phyloP scores from a whole-genome alignment of 1,284 basidiomycete genomes.

The Schizophyllum amplum region DNA sequence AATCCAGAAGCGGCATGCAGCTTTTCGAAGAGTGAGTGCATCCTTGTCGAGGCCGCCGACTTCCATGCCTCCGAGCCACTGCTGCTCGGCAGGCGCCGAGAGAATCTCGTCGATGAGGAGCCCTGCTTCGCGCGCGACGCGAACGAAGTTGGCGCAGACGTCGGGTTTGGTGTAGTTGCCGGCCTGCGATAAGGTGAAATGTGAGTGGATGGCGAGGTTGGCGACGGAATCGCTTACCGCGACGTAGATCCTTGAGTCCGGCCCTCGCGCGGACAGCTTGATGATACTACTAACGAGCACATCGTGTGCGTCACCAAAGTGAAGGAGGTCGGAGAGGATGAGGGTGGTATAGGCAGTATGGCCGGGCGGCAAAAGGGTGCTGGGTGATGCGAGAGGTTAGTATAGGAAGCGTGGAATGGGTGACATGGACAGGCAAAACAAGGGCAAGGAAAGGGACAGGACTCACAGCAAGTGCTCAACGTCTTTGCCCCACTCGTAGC shows the following conservation, averaged over 20 bases:
- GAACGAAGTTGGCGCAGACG: slow-evolving; percentile 50
- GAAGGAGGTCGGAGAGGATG: slow-evolving; percentile 62
- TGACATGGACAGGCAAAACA: background rate
- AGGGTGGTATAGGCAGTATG: slow-evolving; percentile 46
- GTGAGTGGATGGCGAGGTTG: background rate
- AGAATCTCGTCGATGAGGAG: slow-evolving; percentile 38
- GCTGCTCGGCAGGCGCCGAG: slow-evolving; percentile 13
- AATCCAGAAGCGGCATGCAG: slow-evolving; percentile 53
- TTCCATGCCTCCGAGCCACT: slow-evolving; percentile 40
- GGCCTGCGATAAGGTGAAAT: slow-evolving; percentile 23
- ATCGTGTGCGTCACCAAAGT: slow-evolving; percentile 55
- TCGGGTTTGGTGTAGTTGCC: slow-evolving; percentile 52
- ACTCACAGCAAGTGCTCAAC: slow-evolving; percentile 39
- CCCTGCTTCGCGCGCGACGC: slow-evolving; percentile 30
- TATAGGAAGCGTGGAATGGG: background rate
- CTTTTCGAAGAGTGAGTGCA: slow-evolving; percentile 42
- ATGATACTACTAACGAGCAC: slow-evolving; percentile 43
- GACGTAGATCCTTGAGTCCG: slow-evolving; percentile 42
- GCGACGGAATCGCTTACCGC: slow-evolving; percentile 27
- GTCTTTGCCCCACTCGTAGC: slow-evolving; percentile 61
- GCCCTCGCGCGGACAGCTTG: slow-evolving; percentile 35
- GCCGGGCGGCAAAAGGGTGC: slow-evolving; percentile 9
- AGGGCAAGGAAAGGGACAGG: background rate
- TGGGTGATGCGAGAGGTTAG: slow-evolving; percentile 10
- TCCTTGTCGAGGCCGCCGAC: slow-evolving; percentile 40